Evolutionary conservation across 2,329 filamentous ascomycete species (phyloP).

Genomic region (Microthyrium microscopicum): DNA sequence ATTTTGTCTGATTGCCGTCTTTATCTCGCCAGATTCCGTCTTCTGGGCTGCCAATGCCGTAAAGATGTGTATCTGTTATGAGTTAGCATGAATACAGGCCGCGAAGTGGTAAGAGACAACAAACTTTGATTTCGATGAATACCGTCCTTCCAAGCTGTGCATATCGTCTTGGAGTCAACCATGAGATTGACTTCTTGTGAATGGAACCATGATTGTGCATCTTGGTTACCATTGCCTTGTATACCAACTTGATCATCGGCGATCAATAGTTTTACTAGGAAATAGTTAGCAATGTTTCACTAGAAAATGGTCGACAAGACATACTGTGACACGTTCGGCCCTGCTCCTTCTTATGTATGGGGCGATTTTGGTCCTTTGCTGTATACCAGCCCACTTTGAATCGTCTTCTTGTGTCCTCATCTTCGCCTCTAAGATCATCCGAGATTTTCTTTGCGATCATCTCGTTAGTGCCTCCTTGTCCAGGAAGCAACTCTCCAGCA

Average conservation of each 20-base stretch:
- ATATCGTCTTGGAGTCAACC: constrained; percentile 47
- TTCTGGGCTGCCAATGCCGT: constrained; percentile 33
- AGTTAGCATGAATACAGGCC: neutral
- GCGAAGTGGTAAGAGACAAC: constrained; percentile 3
- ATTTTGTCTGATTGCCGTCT: constrained; percentile 22
- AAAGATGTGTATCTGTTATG: constrained; percentile 36
- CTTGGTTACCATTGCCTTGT: constrained; percentile 62
- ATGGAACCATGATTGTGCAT: constrained; percentile 67
- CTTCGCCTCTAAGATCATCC: constrained; percentile 31
- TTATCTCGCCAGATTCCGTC: constrained; percentile 48
- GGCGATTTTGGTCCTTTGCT: constrained; percentile 52
- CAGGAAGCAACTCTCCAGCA: constrained; percentile 55
- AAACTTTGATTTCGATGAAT: constrained; percentile 45
- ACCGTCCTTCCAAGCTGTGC: constrained; percentile 43
- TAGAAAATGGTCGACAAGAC: constrained; percentile 3
- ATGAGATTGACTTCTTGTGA: constrained; percentile 64
- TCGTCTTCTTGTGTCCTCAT: constrained; percentile 27
- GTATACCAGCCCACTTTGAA: constrained; percentile 56
- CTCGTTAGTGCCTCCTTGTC: constrained; percentile 62
- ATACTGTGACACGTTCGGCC: constrained; percentile 47
- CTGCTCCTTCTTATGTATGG: constrained; percentile 50
- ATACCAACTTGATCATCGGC: constrained; percentile 53
- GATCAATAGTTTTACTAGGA: constrained; percentile 52
- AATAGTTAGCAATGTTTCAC: constrained; percentile 1
- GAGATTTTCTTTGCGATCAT: constrained; percentile 48